Base-by-base conservation (phyloP, 2,329 filamentous ascomycete species). In the Calonectria henricotiae region DNA sequence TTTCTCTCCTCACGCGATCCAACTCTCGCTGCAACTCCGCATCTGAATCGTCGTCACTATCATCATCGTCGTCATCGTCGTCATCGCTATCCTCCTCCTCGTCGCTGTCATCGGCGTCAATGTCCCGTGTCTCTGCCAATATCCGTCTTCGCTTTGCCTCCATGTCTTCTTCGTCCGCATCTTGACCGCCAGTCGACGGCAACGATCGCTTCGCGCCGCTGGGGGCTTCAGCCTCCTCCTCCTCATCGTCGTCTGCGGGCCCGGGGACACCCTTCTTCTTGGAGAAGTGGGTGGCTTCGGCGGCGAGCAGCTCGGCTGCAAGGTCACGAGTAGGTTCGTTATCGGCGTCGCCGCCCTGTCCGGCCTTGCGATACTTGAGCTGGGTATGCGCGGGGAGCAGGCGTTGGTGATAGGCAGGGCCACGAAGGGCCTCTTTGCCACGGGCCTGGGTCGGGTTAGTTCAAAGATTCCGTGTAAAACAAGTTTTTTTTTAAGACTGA, bases 331-430 rank as follows among this genome's bases (percentile, higher is more conserved):
- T 70, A 68, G 88, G 85, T 74, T 97, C 94, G 41, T 92, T 92
- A 62, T 82, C 82, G 37, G 92, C 92, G 74, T 91, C 92, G 74
- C 94, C 94, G 77, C 96, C 96, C 85, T 99, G 96, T 51, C 95
- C 95, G n/a, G 93, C 86, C 55, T 89, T 91, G 86, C 94, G 90
- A 80, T 92, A 93, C 85, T 99, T 99, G 80, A 99, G 91, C 74
- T 94, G 92, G 13, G 94, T 98, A 83, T 99, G 93, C 37, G 96
- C 96, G 39, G 96, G 96, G 15, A 98, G 91, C 17, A 98, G 92
- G 77, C 96, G 93, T 84, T 98, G 96, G 82, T 99, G 96, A 86
- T 98, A 98, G 77, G 95, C 96, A 61, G 94, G 94, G 58, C 96
- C 96, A 79, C 95, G 93, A 70, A 95, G 92, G 78, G 95, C 94